Evolutionary conservation across 108 stramenopile genomes (phyloP).

Genomic region (Pseudonitzschia multiseries): DNA sequence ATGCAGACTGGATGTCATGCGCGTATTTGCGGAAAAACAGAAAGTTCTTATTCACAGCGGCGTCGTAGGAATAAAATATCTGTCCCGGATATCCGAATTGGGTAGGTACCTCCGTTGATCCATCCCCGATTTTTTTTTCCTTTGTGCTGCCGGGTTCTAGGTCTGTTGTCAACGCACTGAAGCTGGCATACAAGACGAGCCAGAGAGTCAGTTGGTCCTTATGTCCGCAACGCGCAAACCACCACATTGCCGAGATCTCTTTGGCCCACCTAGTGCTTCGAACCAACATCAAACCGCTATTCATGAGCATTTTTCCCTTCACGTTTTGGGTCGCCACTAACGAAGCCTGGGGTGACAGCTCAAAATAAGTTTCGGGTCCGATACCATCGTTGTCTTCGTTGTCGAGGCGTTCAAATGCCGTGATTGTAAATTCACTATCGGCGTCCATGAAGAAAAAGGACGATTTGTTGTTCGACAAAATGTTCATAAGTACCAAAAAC

Average conservation of each 20-base stretch:
- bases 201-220: slow-evolving; percentile 4
- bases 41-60: neutral
- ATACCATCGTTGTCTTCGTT: neutral
- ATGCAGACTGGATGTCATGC: neutral
- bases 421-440: neutral
- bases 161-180: slow-evolving; percentile 7
- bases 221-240: neutral
- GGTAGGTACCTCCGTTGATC: neutral
- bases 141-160: neutral
- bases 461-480: neutral
- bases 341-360: neutral
- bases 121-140: neutral
- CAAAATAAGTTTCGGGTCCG: slow-evolving; percentile 11
- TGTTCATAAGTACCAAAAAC: neutral
- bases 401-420: slow-evolving; percentile 4
- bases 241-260: slow-evolving; percentile 1
- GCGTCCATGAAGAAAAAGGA: slow-evolving; percentile 7
- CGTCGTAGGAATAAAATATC: neutral
- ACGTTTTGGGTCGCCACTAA: slow-evolving; percentile 7
- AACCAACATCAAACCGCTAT: slow-evolving; percentile 4
- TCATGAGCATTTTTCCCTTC: slow-evolving; percentile 8
- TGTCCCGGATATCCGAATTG: slow-evolving; percentile 1
- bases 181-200: neutral
- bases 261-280: neutral
- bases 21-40: neutral